Evolutionary conservation across 495 filamentous ascomycete species (phyloP), one percentile per base, ranked within the genome.

Genomic region (Thermothielavioides terrestris): DNA sequence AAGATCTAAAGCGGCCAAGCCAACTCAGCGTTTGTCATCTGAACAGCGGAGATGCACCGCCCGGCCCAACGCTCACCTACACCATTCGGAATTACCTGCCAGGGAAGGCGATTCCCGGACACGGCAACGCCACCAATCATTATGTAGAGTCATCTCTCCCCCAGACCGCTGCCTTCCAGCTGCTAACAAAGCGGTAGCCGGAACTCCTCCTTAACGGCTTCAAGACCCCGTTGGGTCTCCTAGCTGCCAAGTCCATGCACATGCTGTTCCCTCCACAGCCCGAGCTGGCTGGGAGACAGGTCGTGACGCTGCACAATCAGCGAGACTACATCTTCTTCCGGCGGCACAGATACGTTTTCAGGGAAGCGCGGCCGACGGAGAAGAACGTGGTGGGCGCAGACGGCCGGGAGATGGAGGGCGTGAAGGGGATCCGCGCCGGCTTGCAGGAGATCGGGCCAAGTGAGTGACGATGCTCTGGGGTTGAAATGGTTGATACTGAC

Each of bases 191-290:
- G 8, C 20, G 10, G 11, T 22, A 66, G 63, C 92, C 91, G 4
- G 92, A 98, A 67, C 77, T 98, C 34, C 86, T 96, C 41, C 77
- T 98, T 30, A 96, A 96, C 67, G 89, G 90, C 62, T 98, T 98
- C 74, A 80, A 87, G 56, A 98, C 94, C 0, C 88, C 92, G 0
- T 73, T 98, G 9, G 94, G 94, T 64, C 72, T 94, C 4, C 73
- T 95, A n/a, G 88, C 87, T 0, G 92, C 89, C 10, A 83, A 86
- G 54, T 73, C 94, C 1, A 91, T 97, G 75, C 77, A 83, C 52
- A 79, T 79, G 0, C 66, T 96, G 32, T 96, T 92, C 70, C 90
- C 91, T 1, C 74, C 83, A 2, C 77, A 81, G 45, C 89, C 92
- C 4, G 88, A 98, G 49, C 68, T 95, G 2, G 70, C 77, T 22